Evolutionary conservation across 495 filamentous ascomycete genomes (phyloP), one percentile per base, ranked within the genome.

Genomic region (Apiosordaria backusii): DNA sequence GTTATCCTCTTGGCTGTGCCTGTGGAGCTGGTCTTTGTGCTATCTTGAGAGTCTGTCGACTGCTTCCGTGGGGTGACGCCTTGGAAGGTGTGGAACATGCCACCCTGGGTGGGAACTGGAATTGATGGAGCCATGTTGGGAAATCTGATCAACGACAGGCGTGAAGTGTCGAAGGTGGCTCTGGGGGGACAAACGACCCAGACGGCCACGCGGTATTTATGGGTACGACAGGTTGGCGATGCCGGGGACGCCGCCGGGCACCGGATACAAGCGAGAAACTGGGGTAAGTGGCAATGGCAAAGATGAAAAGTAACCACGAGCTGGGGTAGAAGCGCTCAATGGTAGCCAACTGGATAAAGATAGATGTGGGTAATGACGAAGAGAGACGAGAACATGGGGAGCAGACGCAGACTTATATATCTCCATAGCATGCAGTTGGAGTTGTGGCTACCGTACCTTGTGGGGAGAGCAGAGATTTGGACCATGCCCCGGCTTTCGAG

Each of bases 11-110:
- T 83, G 23, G 77, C 61, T 16, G 78, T 73, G 50, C 74, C 73
- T 58, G 70, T 74, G 21, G 75, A 73, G 59, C 66, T 82, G 62
- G 78, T 69, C 74, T 82, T 81, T 67, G 72, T 64, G 68, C 72
- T 81, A 62, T 81, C 80, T 60, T 74, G 77, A 58, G 78, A 81
- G 40, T 81, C 80, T 55, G 78, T 76, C 6, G 80, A 79, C 24
- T 78, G 72, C 61, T 83, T 83, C 61, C 79, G 67, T 57, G 80
- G 80, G 60, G 80, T 83, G 26, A 82, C 78, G 62, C 80, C 79
- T 74, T 83, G 80, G 68, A 82, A 83, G 26, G 81, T 83, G 73
- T 83, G 80, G 69, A 83, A 83, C 81, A 83, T 83, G 71, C 81
- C 81, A 71, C 81, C 80, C 67, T 83, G 81, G 25, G 81, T 75